Conservation (phyloP, 169 alveolate genomes). For the Eimeria brunetti region DNA sequence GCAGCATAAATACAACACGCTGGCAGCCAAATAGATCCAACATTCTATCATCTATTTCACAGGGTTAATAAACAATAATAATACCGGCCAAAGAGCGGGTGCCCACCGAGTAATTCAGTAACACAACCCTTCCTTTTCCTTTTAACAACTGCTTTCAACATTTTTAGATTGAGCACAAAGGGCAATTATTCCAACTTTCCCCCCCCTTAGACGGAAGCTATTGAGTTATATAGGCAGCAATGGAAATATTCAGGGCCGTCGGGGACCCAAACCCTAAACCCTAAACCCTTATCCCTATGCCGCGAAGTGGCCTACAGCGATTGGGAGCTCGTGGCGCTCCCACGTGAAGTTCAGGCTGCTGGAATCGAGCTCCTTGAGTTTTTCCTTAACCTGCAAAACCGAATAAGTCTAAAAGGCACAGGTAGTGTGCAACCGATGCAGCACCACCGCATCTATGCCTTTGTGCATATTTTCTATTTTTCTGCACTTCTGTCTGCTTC, state of each 20-base stretch:
- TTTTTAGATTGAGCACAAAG: too few species aligned
- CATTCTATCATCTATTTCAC: not conserved
- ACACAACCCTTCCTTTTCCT: not conserved
- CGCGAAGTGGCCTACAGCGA: conserved; percentile 10
- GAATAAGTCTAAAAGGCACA: not conserved
- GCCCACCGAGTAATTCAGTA: too few species aligned
- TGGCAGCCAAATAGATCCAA: not conserved
- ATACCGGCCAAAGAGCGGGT: too few species aligned
- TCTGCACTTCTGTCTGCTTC: conserved; percentile 39
- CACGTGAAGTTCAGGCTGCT: conserved; percentile 71
- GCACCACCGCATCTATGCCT: not conserved
- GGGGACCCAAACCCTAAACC: not conserved
- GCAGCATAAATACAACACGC: not conserved
- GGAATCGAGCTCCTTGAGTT: conserved; percentile 69
- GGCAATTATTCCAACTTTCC: not conserved
- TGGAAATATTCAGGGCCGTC: not conserved
- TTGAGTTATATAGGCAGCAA: not conserved
- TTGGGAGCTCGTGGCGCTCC: conserved; percentile 72
- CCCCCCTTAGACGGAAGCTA: not conserved
- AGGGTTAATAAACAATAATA: too few species aligned
- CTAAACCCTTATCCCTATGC: not conserved
- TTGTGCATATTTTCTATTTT: conserved; percentile 7
- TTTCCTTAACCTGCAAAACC: conserved; percentile 43
- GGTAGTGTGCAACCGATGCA: not conserved
- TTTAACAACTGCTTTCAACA: not conserved